A percentile compares a stretch with the other conserved stretches of the same genome.
phyloP scores from a whole-genome alignment of 371 early-diverging fungal genomes.

The Funneliformis caledonium region DNA sequence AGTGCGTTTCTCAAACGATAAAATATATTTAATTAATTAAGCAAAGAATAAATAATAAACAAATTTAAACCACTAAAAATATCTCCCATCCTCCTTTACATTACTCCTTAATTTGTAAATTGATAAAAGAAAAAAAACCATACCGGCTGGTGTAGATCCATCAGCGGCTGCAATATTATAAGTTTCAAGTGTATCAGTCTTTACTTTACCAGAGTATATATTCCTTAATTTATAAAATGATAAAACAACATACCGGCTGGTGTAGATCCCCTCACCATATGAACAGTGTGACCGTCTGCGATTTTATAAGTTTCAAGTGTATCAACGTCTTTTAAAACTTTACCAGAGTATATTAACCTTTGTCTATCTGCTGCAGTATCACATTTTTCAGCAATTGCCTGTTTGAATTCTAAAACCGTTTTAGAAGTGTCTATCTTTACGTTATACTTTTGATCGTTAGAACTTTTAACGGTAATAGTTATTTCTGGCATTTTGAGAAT shows the following conservation, averaged over 20 bases:
- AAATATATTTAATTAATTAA: too few species aligned
- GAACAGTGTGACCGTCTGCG: conserved; percentile 77
- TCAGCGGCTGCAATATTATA: too few species aligned
- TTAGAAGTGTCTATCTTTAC: conserved; percentile 68
- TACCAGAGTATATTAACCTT: conserved; percentile 92
- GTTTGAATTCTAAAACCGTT: conserved; percentile 80
- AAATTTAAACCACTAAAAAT: too few species aligned
- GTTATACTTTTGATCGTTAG: conserved; percentile 79
- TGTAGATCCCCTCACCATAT: conserved; percentile 78
- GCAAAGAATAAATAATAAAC: too few species aligned
- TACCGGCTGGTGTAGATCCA: too few species aligned
- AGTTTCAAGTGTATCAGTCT: too few species aligned
- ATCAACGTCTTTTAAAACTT: conserved; percentile 93
- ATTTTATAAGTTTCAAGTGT: conserved; percentile 80
- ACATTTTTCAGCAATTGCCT: conserved; percentile 67
- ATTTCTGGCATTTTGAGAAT: conserved; percentile 36
- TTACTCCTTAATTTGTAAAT: too few species aligned
- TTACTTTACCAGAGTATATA: too few species aligned
- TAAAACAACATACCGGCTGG: conserved; percentile 45
- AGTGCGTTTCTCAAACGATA: too few species aligned
- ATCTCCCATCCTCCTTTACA: too few species aligned
- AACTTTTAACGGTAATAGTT: conserved; percentile 66
- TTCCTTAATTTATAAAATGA: neutral
- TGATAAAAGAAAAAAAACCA: too few species aligned
- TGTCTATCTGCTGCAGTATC: conserved; percentile 83